phyloP scores from a whole-genome alignment of 208 protist genomes.

The Wallacemonas sp. region DNA sequence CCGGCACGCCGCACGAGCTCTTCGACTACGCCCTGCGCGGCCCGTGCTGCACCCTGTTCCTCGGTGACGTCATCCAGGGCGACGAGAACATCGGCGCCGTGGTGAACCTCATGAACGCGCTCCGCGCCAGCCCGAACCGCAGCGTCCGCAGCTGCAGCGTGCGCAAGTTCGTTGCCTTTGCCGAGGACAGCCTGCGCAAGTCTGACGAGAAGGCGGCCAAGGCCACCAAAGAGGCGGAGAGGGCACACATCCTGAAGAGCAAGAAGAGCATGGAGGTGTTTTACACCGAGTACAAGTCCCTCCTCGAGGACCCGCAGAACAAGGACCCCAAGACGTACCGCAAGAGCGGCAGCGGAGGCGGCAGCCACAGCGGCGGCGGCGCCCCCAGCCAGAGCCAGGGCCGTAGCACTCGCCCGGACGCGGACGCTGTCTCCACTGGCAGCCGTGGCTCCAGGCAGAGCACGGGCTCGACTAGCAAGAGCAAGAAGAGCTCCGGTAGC shows the following conservation, averaged over 20 bases:
- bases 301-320: constrained; percentile 50
- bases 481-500: constrained; percentile 14
- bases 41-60: constrained; percentile 59
- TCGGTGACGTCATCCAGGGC: constrained; percentile 46
- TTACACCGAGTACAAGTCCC: constrained; percentile 56
- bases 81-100: constrained; percentile 29
- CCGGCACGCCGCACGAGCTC: constrained; percentile 44
- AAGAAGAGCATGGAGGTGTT: constrained; percentile 65
- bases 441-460: constrained; percentile 16
- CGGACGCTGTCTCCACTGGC: constrained; percentile 16
- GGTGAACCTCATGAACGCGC: constrained; percentile 40
- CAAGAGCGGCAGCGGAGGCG: constrained; percentile 31
- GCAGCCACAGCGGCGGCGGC: constrained; percentile 15
- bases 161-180: constrained; percentile 57
- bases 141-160: constrained; percentile 58
- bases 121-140: constrained; percentile 40
- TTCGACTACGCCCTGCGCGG: constrained; percentile 69
- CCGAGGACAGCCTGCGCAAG: constrained; percentile 48
- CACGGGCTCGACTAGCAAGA: constrained; percentile 6
- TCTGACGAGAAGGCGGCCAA: constrained; percentile 33
- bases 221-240: constrained; percentile 39
- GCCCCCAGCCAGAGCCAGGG: constrained; percentile 11
- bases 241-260: constrained; percentile 33
- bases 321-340: constrained; percentile 57
- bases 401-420: not conserved